Evolutionary conservation across 2,329 filamentous ascomycete species (phyloP), one percentile per base, ranked within the genome.

Genomic region (Achaetomium macrosporum): DNA sequence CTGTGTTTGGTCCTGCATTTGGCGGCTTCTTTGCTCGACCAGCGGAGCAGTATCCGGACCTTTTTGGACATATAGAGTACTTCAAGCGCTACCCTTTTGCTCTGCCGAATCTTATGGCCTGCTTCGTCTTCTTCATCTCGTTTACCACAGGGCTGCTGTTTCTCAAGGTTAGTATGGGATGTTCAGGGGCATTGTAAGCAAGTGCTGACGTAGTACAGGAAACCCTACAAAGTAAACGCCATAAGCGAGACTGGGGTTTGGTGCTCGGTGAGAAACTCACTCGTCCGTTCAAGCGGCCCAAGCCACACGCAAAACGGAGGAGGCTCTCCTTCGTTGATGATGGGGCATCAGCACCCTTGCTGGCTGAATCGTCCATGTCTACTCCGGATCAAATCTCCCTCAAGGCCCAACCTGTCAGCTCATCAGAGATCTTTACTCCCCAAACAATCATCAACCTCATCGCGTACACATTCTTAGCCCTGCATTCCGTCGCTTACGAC

Each of bases 21-120:
- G 92, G 92, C 29, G 92, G 92, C 5, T 84, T 90, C 56, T 82
- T 97, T 55, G 89, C 90, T 9, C 85, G 89, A 54, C 92, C 92
- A 0, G 83, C 85, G 1, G 77, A 85, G 54, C 84, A 90, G 53
- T 84, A 87, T 64, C 90, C 90, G 0, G 69, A 70, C 2, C 53
- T 90, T 3, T 95, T 95, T 63, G 84, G 84, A 6, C 69, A 78
- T 36, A 82, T 75, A 40, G 71, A 73, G 51, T 84, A 95, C 57
- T 80, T 96, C 54, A 83, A 83, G 59, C 76, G 73, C 20, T 96
- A 86, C 63, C 92, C 92, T 0, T 99, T 93, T 66, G 77, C 82
- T 2, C 72, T 96, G 44, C 93, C 92, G 0, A 97, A 96, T 68
- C 64, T 97, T 5, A 78, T 93, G 25, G 82, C 87, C 1, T 85